Evolutionary conservation across 371 early-diverging fungal genomes (phyloP), one percentile per base, ranked within the genome.

Genomic region (Nosema muscidifuracis): DNA sequence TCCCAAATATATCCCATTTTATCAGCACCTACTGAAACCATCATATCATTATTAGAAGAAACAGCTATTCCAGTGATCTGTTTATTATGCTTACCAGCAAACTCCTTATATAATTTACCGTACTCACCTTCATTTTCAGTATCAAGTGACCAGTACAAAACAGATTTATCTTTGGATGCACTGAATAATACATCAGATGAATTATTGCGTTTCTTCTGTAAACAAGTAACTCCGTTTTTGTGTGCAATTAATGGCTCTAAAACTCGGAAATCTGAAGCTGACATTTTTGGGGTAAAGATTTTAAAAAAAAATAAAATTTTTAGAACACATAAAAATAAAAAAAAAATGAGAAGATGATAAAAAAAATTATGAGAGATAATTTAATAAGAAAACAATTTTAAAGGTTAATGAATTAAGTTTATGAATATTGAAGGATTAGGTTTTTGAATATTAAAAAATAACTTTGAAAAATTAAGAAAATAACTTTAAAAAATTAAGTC

Each of bases 21-120:
- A 62, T 83, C 78, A 43, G 50, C 40, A 7, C 80, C 70, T 16
- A 70, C 83, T 24, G 77, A 73, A 31, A 83, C 53, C n/a, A 80
- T 38, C 50, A 68, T 67, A 36, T 73, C 65, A 22, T 69, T 73
- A 12, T 26, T 28, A n/a, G 44, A 36, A 10, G 68, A 38, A 12
- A 77, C 26, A 33, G 26, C 71, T 31, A 78, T 51, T 18, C 40
- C 65, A 44, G 65, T 80, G n/a, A 82, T 73, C 16, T 66, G 57
- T 24, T 68, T 65, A 0, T 42, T 62, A 62, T 82, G 80, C 34
- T 68, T 55, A 15, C 53, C 55, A 18, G 31, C 50, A 64, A 66
- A 78, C 22, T 50, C 30, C 64, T 78, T 82, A 0, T 58, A 28
- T 20, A 71, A 20, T 42, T 65, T 79, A 2, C 60, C 65, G 33